Conservation (phyloP, 2,329 filamentous ascomycete species). For the Phoma sp. region DNA sequence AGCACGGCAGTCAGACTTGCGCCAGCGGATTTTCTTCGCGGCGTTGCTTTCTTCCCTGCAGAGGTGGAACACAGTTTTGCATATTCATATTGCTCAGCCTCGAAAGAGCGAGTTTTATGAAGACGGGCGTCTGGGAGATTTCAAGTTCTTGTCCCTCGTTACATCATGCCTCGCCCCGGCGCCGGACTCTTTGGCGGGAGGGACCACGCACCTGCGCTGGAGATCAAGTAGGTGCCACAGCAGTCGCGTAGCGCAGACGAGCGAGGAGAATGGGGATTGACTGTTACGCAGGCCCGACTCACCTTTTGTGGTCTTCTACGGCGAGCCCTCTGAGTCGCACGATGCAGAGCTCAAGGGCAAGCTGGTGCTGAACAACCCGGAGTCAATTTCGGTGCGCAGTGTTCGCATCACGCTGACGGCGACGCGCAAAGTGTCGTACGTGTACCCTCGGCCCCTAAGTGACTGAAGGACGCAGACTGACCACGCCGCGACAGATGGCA, state of each 20-base stretch:
- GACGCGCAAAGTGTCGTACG: constrained; percentile 56
- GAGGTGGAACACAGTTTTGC: neutral
- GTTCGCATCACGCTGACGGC: constrained; percentile 56
- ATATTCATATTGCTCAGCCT: neutral
- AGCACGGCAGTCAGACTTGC: constrained; percentile 4
- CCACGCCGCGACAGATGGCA: constrained; percentile 38
- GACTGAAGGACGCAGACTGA: constrained; percentile 19
- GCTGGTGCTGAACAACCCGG: constrained; percentile 54
- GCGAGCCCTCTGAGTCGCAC: constrained; percentile 54
- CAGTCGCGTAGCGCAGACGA: constrained; percentile 2
- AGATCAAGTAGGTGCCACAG: constrained; percentile 50
- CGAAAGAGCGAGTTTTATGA: constrained; percentile 7
- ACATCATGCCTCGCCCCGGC: constrained; percentile 40
- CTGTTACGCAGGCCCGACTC: constrained; percentile 49
- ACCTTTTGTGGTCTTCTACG: constrained; percentile 58
- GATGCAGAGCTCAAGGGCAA: constrained; percentile 54
- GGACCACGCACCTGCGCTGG: constrained; percentile 42
- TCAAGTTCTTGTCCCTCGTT: constrained; percentile 21
- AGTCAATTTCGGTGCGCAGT: constrained; percentile 55
- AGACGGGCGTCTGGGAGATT: constrained; percentile 4
- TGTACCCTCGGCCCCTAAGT: constrained; percentile 4
- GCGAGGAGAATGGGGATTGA: neutral
- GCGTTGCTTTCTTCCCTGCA: neutral
- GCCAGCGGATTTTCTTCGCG: constrained; percentile 1
- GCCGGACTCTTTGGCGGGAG: constrained; percentile 44